Conservation (phyloP, 257 asterid species). For the Jacaranda mimosifolia region DNA sequence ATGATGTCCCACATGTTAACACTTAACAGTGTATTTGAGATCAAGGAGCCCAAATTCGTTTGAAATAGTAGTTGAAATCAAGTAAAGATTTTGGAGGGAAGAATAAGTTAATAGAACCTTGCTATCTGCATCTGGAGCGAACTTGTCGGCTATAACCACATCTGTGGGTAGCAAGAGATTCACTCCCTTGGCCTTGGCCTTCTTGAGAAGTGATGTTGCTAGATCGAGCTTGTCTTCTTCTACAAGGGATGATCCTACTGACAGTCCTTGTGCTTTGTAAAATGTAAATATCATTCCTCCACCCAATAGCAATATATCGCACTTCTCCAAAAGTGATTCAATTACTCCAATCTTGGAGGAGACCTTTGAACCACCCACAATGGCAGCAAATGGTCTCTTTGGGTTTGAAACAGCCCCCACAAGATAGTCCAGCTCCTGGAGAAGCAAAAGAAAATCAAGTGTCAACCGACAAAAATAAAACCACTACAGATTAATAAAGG, state of each 20-base stretch:
- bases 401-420: conserved; percentile 89
- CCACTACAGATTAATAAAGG: neutral
- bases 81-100: neutral
- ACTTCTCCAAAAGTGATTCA: conserved; percentile 82
- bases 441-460: conserved; percentile 14
- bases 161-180: conserved; percentile 35
- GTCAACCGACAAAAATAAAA: conserved; percentile 9
- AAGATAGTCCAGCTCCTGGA: conserved; percentile 81
- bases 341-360: conserved; percentile 91
- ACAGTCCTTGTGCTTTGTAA: conserved; percentile 88
- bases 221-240: conserved; percentile 93
- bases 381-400: conserved; percentile 85
- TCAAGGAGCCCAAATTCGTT: neutral
- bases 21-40: neutral
- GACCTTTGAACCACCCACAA: conserved; percentile 96
- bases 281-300: conserved; percentile 96
- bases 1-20: too few species aligned
- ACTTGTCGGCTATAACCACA: conserved; percentile 36
- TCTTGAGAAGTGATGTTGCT: conserved; percentile 62
- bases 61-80: neutral
- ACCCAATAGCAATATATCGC: conserved; percentile 78
- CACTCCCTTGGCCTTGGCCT: conserved; percentile 52
- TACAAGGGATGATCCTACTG: conserved; percentile 91
- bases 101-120: conserved; percentile 23
- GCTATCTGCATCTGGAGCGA: conserved; percentile 35